A percentile compares a stretch with the other conserved stretches of the same genome.
phyloP scores from a whole-genome alignment of 2,329 filamentous ascomycete species.

The Scedosporium boydii region DNA sequence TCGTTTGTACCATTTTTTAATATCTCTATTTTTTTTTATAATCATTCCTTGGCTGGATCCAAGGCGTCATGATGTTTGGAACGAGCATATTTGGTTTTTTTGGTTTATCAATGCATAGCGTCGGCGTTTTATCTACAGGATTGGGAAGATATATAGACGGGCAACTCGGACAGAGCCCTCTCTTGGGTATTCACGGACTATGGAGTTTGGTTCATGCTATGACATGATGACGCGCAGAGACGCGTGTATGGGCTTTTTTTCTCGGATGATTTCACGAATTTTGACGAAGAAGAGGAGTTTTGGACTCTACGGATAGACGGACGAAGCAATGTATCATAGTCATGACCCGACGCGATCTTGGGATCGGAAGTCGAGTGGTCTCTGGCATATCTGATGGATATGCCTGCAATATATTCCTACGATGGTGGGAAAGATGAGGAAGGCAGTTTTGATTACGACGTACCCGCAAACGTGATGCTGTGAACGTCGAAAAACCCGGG shows the following conservation, averaged over 20 bases:
- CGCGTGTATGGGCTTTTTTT: too few relatives aligned
- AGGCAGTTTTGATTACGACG: too few relatives aligned
- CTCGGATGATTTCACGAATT: too few relatives aligned
- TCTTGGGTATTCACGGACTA: not conserved
- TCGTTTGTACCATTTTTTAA: not conserved
- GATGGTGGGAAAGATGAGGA: not conserved
- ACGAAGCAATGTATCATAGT: not conserved
- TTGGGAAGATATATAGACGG: not conserved
- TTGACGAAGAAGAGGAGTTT: not conserved
- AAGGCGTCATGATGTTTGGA: not conserved
- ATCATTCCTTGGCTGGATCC: not conserved
- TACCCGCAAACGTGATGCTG: too few relatives aligned
- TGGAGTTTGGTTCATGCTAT: not conserved
- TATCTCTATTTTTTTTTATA: not conserved
- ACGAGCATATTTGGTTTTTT: not conserved
- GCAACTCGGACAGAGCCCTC: not conserved
- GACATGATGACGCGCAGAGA: not conserved
- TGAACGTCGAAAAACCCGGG: too few relatives aligned
- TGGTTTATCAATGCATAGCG: not conserved
- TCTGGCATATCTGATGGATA: not conserved
- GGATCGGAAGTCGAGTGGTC: not conserved
- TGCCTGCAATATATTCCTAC: not conserved
- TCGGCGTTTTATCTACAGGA: not conserved
- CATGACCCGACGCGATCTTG: not conserved
- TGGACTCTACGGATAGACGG: not conserved